phyloP scores from a whole-genome alignment of 768 basidiomycete species.

The Cystobasidium ongulense region DNA sequence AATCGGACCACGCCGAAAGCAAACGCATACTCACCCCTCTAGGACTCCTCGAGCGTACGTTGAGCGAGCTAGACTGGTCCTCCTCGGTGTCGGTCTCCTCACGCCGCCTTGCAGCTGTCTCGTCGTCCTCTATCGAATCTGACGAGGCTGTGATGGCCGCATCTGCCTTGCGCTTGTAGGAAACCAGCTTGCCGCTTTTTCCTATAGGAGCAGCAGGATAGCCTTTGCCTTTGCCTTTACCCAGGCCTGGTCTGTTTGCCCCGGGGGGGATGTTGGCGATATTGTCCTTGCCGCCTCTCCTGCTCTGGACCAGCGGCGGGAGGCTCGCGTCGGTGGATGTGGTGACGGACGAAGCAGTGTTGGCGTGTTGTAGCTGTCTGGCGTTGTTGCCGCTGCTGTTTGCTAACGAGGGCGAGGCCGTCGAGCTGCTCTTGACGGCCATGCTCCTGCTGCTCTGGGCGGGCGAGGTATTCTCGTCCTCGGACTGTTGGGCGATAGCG shows the following conservation, averaged over 20 bases:
- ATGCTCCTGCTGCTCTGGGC: background rate
- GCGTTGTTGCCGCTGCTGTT: background rate
- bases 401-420: background rate
- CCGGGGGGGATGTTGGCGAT: background rate
- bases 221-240: background rate
- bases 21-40: background rate
- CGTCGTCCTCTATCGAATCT: background rate
- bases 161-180: background rate
- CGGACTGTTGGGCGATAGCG: background rate
- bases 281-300: constrained; percentile 1
- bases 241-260: background rate
- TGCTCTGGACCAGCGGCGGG: background rate
- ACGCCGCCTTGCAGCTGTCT: no score
- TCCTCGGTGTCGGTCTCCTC: background rate
- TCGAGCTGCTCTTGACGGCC: background rate
- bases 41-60: background rate
- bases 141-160: background rate
- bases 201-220: background rate
- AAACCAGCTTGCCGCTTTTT: background rate
- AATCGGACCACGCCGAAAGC: background rate
- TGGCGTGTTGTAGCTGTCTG: background rate
- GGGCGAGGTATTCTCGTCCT: background rate
- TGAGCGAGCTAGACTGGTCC: background rate
- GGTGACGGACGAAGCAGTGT: no score
- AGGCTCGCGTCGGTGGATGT: background rate